Conservation (phyloP, 106 monocot genomes). For the Apostasia shenzhenica region DNA sequence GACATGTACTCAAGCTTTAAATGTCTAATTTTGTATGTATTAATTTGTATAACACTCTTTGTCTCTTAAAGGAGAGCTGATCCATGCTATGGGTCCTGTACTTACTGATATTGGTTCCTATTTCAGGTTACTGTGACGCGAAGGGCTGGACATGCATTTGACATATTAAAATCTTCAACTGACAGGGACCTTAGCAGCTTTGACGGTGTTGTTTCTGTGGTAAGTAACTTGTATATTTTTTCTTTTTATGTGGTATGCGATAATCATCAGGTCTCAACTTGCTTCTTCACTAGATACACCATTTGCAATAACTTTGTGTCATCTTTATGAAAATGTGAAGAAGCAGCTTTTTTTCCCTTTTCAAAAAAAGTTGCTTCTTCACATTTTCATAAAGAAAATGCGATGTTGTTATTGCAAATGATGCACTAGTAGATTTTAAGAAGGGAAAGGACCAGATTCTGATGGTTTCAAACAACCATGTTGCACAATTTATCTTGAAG, state of each 20-base stretch:
- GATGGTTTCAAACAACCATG: too few species aligned
- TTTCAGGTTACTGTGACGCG: slow-evolving; percentile 72
- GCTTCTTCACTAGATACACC: neutral
- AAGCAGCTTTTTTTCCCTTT: too few species aligned
- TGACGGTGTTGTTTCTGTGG: slow-evolving; percentile 91
- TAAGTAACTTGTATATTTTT: slow-evolving; percentile 17
- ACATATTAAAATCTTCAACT: slow-evolving; percentile 37
- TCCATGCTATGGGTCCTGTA: neutral
- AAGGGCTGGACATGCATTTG: slow-evolving; percentile 82
- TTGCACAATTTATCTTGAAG: too few species aligned
- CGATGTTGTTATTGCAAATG: too few species aligned
- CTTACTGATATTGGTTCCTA: neutral
- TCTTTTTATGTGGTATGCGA: neutral
- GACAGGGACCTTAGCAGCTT: slow-evolving; percentile 56
- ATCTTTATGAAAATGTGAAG: too few species aligned
- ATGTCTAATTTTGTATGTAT: neutral
- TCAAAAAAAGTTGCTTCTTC: too few species aligned
- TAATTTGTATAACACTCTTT: neutral
- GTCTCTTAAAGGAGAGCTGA: neutral
- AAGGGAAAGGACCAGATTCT: too few species aligned
- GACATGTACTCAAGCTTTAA: neutral
- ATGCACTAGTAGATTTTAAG: too few species aligned
- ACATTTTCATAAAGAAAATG: too few species aligned
- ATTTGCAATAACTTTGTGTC: too few species aligned
- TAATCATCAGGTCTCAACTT: neutral